Base-by-base conservation (phyloP, 176 grass and related monocot species). In the Puccinellia tenuiflora region DNA sequence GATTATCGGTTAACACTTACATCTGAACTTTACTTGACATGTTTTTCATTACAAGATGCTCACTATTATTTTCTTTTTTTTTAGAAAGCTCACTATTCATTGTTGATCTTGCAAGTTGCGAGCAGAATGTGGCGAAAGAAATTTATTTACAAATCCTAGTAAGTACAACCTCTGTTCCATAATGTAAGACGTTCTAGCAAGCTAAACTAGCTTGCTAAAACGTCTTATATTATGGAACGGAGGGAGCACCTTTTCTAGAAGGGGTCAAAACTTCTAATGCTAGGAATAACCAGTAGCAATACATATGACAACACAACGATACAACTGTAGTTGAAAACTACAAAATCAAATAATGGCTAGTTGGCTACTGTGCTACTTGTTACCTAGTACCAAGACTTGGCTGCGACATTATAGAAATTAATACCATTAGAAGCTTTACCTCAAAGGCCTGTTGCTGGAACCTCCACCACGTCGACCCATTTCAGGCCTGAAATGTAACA, bases 401-500 rank as follows among this genome's bases (percentile, higher is more conserved):
- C 65, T 54, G 24, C 9, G 18, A 79, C 28, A 65, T 35, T 7
- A 64, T 7, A 64, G 15, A 73, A 76, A 43, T 53, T 63, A 13
- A 54, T 38, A 40, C n/a, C 4, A 20, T 48, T 43, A 78, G 51
- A 76, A 80, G 16, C 54, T 80, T 83, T 90, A 95, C 93, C 85
- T 56, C 66, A 81, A 30, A 78, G 83, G 50, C 60, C 79, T 89
- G 37, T 76, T 95, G 60, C 73, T 83, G 1, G 85, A 88, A 81
- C 85, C 74, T 18, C 85, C 66, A 61, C 87, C 82, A 34, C 68
- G 85, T 60, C 57, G 90, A 74, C 56, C 72, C 47, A 59, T 60
- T 79, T 85, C 91, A 70, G 91, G 61, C 61, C 88, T 93, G 82
- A 90, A 86, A 89, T 75, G 10, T 13, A 66, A 67, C 5, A 39